Percentiles rank a stretch among this genome's conserved stretches.
phyloP scores from a whole-genome alignment of 495 filamentous ascomycete genomes.

The Rhypophila decipiens region DNA sequence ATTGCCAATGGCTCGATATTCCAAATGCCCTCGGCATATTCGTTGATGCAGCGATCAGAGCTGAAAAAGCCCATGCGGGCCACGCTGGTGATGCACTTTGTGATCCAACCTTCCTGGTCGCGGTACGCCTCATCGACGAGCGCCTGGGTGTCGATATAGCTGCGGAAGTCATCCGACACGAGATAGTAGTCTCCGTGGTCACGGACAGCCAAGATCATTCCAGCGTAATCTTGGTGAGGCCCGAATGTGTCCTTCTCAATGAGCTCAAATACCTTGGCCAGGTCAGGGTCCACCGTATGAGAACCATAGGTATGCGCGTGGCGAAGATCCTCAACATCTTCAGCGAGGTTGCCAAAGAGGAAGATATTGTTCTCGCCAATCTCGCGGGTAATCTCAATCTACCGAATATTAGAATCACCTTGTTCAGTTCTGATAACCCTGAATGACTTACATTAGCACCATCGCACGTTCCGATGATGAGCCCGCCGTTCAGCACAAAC shows the following conservation, averaged over 20 bases:
- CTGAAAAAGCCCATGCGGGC: slow-evolving; percentile 94
- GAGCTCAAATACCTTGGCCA: slow-evolving; percentile 72
- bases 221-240: slow-evolving; percentile 64
- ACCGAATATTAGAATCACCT: slow-evolving; percentile 3
- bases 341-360: slow-evolving; percentile 92
- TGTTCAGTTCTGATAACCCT: not conserved
- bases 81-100: slow-evolving; percentile 81
- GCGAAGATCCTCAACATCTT: slow-evolving; percentile 94
- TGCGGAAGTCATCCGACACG: slow-evolving; percentile 93
- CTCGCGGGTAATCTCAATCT: slow-evolving; percentile 98
- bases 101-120: slow-evolving; percentile 86
- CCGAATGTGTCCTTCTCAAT: slow-evolving; percentile 78
- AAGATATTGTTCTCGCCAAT: slow-evolving; percentile 96
- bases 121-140: slow-evolving; percentile 86
- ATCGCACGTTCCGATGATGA: slow-evolving; percentile 97
- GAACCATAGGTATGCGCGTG: slow-evolving; percentile 79
- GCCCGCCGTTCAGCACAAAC: slow-evolving; percentile 91
- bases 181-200: slow-evolving; percentile 97
- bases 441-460: slow-evolving; percentile 77
- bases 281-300: slow-evolving; percentile 68
- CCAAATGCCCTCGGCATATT: slow-evolving; percentile 97
- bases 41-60: slow-evolving; percentile 91
- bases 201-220: slow-evolving; percentile 72
- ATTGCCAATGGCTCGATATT: slow-evolving; percentile 72
- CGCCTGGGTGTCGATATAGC: slow-evolving; percentile 82